Conservation (phyloP, 345 rosid genomes). For the Brassica rapa region DNA sequence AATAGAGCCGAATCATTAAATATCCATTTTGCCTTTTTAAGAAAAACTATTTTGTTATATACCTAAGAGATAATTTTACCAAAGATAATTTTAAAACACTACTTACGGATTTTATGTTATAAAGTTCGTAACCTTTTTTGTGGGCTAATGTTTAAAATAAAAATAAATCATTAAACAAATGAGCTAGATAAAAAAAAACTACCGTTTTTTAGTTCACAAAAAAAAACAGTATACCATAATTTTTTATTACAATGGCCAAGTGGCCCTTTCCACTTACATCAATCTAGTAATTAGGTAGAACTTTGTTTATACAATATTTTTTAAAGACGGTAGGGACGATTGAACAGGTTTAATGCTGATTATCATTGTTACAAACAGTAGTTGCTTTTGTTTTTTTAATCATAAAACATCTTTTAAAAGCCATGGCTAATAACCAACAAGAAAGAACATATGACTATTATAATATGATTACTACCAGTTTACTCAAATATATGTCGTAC, state of each 20-base stretch:
- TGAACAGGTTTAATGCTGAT: not conserved
- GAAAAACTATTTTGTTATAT: not conserved
- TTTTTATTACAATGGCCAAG: not conserved
- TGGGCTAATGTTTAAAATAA: not conserved
- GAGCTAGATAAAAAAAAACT: not conserved
- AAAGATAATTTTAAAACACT: not conserved
- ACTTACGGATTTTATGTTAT: not conserved
- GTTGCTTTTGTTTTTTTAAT: too few species aligned
- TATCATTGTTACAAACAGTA: not conserved
- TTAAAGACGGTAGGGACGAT: not conserved
- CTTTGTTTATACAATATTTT: too few species aligned
- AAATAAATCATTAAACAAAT: not conserved
- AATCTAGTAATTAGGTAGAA: conserved; percentile 4
- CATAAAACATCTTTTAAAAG: too few species aligned
- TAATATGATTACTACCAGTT: not conserved
- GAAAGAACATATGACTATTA: not conserved
- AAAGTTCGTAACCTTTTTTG: not conserved
- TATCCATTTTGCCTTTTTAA: not conserved
- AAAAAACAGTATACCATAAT: not conserved
- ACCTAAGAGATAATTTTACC: not conserved
- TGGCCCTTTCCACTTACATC: not conserved
- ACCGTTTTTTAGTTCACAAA: not conserved
- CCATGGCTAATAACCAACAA: not conserved
- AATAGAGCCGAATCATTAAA: not conserved
- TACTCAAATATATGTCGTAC: not conserved